These are phyloP conservation scores for Lyophyllum shimeji DNA, from an alignment of 768 basidiomycete genomes.

Conservation along the genomic window DNA sequence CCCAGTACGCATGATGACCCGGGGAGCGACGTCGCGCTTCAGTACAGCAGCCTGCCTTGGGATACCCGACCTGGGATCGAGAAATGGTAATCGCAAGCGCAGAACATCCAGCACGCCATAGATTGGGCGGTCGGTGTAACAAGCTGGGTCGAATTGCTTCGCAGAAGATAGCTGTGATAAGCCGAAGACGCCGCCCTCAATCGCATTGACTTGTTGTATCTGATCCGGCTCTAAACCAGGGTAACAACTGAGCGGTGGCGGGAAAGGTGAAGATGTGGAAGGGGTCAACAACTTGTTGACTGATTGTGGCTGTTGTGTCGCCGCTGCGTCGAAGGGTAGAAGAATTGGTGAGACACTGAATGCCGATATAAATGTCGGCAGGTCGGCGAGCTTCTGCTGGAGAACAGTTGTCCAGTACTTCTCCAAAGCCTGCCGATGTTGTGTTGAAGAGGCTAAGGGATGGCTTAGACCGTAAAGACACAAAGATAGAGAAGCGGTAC, in stretches of 20 bases:
- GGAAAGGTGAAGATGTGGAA: conserved; percentile 45
- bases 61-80: conserved; percentile 39
- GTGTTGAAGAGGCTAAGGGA: conserved; percentile 53
- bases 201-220: conserved; percentile 38
- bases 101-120: conserved; percentile 63
- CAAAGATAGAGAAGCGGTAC: not conserved
- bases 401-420: conserved; percentile 58
- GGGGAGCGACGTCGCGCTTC: conserved; percentile 39
- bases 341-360: conserved; percentile 47
- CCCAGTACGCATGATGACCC: conserved; percentile 53
- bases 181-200: conserved; percentile 55
- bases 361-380: conserved; percentile 46
- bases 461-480: conserved; percentile 1
- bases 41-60: conserved; percentile 53
- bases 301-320: conserved; percentile 23
- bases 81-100: conserved; percentile 57
- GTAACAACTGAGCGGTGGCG: conserved; percentile 61
- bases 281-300: conserved; percentile 41
- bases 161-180: conserved; percentile 33
- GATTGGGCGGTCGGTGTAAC: conserved; percentile 57
- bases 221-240: conserved; percentile 45
- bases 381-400: conserved; percentile 40
- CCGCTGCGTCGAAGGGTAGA: conserved; percentile 58
- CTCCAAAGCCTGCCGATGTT: conserved; percentile 44
- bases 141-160: conserved; percentile 44